A percentile compares a stretch with the other conserved stretches of the same genome.
phyloP scores from a whole-genome alignment of 306 rosid genomes.

The Fragaria iinumae region DNA sequence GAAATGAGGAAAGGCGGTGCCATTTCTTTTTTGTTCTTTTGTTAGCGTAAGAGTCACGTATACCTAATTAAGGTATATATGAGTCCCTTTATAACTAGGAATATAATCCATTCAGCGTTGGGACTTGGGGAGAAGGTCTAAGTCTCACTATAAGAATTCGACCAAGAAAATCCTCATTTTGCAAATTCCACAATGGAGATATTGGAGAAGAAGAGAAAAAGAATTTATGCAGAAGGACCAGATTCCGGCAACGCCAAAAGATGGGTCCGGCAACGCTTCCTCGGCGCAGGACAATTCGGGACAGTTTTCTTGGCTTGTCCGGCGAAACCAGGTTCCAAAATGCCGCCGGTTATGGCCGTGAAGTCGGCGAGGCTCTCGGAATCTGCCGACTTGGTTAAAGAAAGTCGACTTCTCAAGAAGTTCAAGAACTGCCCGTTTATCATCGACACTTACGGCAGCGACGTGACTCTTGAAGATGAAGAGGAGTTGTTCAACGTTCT shows the following conservation, averaged over 20 bases:
- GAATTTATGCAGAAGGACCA: not conserved
- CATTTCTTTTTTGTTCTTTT: no score
- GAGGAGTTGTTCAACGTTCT: not conserved
- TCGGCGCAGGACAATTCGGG: conserved; percentile 12
- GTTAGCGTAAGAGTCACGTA: no score
- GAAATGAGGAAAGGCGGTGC: no score
- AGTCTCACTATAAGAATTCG: no score
- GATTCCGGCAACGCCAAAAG: not conserved
- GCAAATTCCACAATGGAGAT: no score
- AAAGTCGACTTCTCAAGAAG: not conserved
- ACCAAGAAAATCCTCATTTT: no score
- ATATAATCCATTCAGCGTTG: no score
- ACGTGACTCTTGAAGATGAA: not conserved
- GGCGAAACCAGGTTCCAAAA: not conserved
- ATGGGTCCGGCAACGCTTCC: not conserved
- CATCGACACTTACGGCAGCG: not conserved
- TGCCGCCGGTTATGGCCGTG: conserved; percentile 16
- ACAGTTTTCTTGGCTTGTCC: not conserved
- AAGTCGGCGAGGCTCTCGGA: not conserved
- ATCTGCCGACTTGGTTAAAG: not conserved
- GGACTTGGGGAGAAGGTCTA: no score
- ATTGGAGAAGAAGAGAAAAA: not conserved
- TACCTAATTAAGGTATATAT: no score
- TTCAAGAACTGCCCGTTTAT: not conserved
- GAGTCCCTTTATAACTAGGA: no score